Base-by-base conservation (phyloP, 352 stramenopile species). In the Globisporangium canariense region DNA sequence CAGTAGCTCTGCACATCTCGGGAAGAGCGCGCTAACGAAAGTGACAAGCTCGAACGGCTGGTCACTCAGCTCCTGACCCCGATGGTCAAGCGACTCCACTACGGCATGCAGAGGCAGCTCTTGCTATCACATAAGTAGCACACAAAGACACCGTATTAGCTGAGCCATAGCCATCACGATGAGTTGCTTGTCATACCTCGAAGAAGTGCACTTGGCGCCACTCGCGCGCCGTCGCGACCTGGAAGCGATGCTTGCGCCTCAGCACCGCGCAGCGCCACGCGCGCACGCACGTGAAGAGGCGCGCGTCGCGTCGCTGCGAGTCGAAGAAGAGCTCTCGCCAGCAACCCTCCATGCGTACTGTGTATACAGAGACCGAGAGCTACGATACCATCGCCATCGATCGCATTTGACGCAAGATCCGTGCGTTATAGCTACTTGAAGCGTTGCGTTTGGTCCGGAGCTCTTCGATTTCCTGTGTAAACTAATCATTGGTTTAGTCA, bases 71-170 rank as follows among this genome's bases (percentile, higher is more conserved):
- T 49, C 16, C 4, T 58, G 13, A 45, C 63, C 52, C 7, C 50
- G 25, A 25, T 71, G 54, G 28, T 75, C 55, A 13, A 83, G 38
- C 11, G 67, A 55, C 6, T 55, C 50, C 9, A 83, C 63, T 2
- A 68, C 61, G 1, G 73, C 64, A 34, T 90, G 81, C n/a, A 90
- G 62, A 13, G 76, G 70, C 1, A 88, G 58, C 38, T 79, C 74
- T 45, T 64, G 59, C 81, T 90, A 41, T 30, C 14, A 10, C 30
- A 34, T n/a, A 10, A 18, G 16, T 52, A 2, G 1, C 49, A 59
- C 14, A 30, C 11, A 52, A 28, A 28, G 25, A 28, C 25, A 28
- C 25, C 1, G 25, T 28, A 28, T 34, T 53, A 53, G 22, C 4
- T 25, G 34, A 10, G n/a, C 34, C 55, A 51, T 51, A 36, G 13